Percentiles rank a stretch among this genome's conserved stretches.
phyloP scores from a whole-genome alignment of 176 grass and related monocot genomes.

The Stipa capillata region DNA sequence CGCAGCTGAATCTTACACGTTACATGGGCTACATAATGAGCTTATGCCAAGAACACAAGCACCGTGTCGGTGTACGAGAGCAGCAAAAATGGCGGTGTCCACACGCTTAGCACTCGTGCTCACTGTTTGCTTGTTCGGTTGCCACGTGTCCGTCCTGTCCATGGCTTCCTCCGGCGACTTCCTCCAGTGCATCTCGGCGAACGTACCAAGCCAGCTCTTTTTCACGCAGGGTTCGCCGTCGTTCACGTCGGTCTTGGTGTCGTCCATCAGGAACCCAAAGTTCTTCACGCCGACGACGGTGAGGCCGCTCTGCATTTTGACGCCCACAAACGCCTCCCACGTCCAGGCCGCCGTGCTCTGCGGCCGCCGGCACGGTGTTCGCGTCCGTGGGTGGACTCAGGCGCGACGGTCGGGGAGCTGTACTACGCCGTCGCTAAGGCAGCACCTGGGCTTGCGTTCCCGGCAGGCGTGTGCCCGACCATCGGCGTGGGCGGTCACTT shows the following conservation, averaged over 20 bases:
- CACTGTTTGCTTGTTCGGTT: neutral
- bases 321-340: conserved; percentile 30
- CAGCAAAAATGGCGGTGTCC: conserved; percentile 4
- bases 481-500: conserved; percentile 36
- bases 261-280: conserved; percentile 33
- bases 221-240: neutral
- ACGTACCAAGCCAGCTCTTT: neutral
- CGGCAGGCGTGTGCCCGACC: conserved; percentile 33
- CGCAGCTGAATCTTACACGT: too few species aligned
- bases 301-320: conserved; percentile 43
- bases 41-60: neutral
- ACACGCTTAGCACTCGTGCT: neutral
- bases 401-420: conserved; percentile 37
- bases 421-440: conserved; percentile 37
- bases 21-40: neutral
- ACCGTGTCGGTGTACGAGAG: neutral
- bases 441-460: conserved; percentile 1
- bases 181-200: conserved; percentile 20
- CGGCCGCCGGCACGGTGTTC: conserved; percentile 11
- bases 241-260: conserved; percentile 26
- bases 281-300: conserved; percentile 25
- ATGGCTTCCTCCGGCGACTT: conserved; percentile 6
- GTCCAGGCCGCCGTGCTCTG: conserved; percentile 40
- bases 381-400: conserved; percentile 39
- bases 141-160: neutral